Conservation (phyloP, 352 stramenopile genomes). For the Blastocystis sp. region DNA sequence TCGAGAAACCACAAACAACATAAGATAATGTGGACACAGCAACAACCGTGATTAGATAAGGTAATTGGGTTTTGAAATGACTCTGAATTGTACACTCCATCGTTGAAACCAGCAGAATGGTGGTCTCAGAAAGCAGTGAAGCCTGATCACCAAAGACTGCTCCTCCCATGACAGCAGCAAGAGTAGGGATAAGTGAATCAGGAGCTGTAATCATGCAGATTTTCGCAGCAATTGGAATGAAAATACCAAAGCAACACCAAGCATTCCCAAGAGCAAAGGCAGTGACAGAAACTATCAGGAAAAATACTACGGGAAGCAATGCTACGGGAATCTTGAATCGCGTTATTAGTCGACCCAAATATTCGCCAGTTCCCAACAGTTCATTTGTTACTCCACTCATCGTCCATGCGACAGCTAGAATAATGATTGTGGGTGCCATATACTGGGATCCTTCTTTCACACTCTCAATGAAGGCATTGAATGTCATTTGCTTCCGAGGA, state of each 20-base stretch:
- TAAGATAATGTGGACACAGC: background rate
- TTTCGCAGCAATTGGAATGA: constrained; percentile 60
- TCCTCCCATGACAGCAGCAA: constrained; percentile 73
- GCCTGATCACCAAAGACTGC: constrained; percentile 84
- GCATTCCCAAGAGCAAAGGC: constrained; percentile 61
- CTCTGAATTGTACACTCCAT: constrained; percentile 63
- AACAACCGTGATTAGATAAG: constrained; percentile 25
- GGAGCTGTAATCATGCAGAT: constrained; percentile 36
- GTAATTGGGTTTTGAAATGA: constrained; percentile 51
- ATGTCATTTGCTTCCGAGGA: constrained; percentile 53
- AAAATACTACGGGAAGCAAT: constrained; percentile 36
- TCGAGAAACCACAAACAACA: constrained; percentile 43
- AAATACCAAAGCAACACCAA: constrained; percentile 65
- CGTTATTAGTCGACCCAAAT: constrained; percentile 37
- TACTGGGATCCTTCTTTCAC: constrained; percentile 58
- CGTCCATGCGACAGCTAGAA: constrained; percentile 57
- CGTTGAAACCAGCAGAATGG: constrained; percentile 68
- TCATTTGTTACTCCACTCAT: constrained; percentile 62
- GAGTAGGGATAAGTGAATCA: constrained; percentile 7
- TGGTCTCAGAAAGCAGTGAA: constrained; percentile 86
- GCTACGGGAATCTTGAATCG: constrained; percentile 39
- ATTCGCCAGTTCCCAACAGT: constrained; percentile 57
- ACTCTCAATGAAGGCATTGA: constrained; percentile 58
- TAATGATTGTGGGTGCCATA: constrained; percentile 62
- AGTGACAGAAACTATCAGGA: constrained; percentile 27